A percentile compares a stretch with the other conserved stretches of the same genome.
Evolutionary conservation across 2,329 filamentous ascomycete species (phyloP).

Genomic region (Fusarium sp.): DNA sequence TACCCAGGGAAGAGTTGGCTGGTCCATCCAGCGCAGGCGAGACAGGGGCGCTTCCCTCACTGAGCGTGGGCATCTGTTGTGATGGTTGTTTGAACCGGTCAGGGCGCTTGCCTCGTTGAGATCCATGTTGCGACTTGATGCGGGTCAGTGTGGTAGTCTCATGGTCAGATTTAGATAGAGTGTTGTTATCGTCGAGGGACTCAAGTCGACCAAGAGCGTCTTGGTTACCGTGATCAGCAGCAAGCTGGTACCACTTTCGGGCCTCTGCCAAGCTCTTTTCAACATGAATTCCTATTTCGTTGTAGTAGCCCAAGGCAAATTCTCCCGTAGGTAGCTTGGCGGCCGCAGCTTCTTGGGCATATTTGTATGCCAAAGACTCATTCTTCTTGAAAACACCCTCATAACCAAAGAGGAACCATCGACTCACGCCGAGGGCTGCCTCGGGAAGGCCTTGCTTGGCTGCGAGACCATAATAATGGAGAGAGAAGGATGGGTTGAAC

Average conservation of each 20-base stretch:
- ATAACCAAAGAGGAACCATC: conserved; percentile 98
- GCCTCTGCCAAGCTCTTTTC: conserved; percentile 86
- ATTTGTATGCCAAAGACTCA: conserved; percentile 91
- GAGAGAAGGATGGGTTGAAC: conserved; percentile 89
- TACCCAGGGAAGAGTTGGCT: conserved; percentile 55
- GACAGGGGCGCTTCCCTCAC: conserved; percentile 55
- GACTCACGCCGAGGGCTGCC: conserved; percentile 94
- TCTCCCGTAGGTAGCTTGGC: conserved; percentile 89
- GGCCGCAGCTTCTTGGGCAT: conserved; percentile 86
- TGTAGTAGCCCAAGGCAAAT: conserved; percentile 97
- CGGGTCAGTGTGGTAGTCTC: conserved; percentile 89
- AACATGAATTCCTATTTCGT: conserved; percentile 94
- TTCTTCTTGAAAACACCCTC: conserved; percentile 95
- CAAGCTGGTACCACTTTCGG: conserved; percentile 88
- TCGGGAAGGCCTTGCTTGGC: conserved; percentile 93
- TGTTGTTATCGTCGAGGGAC: conserved; percentile 83
- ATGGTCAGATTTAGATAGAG: conserved; percentile 89
- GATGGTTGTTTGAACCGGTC: conserved; percentile 67
- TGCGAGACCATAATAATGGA: conserved; percentile 96
- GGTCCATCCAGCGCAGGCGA: conserved; percentile 46
- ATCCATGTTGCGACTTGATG: conserved; percentile 85
- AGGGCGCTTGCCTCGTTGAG: conserved; percentile 71
- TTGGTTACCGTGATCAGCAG: conserved; percentile 89
- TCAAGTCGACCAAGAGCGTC: conserved; percentile 87
- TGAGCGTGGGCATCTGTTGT: conserved; percentile 62